Evolutionary conservation across 495 filamentous ascomycete genomes (phyloP).

Genomic region (Tricharina praecox): DNA sequence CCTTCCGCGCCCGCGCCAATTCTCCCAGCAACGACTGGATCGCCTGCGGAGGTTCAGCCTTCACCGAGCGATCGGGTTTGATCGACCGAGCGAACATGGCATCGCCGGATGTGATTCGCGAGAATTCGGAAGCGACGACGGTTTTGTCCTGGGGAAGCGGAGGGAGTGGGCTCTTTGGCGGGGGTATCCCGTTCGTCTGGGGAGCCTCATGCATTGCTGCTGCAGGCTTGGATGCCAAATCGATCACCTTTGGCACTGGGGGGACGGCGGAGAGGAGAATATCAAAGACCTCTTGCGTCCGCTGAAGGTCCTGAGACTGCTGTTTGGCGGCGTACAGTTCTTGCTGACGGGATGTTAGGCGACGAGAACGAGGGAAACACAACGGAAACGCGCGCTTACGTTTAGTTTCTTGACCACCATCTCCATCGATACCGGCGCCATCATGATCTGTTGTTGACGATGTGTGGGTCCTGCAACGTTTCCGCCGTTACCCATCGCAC

Average conservation of each 20-base stretch:
- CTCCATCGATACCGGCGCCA: constrained; percentile 78
- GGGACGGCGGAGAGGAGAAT: constrained; percentile 55
- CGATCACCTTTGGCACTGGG: constrained; percentile 33
- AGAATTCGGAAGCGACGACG: constrained; percentile 6
- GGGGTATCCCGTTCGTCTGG: constrained; percentile 32
- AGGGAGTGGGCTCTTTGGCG: constrained; percentile 15
- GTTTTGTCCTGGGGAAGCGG: constrained; percentile 1
- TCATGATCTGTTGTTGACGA: constrained; percentile 48
- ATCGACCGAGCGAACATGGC: neutral
- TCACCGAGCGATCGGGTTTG: constrained; percentile 17
- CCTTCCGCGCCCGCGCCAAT: constrained; percentile 59
- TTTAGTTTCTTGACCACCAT: constrained; percentile 86
- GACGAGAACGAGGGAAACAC: constrained; percentile 26
- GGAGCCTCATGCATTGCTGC: constrained; percentile 32
- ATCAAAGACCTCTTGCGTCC: constrained; percentile 65
- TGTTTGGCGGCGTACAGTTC: constrained; percentile 79
- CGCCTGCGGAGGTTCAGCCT: constrained; percentile 74
- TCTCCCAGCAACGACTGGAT: constrained; percentile 68
- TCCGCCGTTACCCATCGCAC: constrained; percentile 35
- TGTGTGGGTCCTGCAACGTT: constrained; percentile 28
- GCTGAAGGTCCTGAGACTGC: constrained; percentile 65
- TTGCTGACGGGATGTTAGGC: constrained; percentile 35
- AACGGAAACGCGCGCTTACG: too few relatives aligned
- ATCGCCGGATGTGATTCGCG: constrained; percentile 3
- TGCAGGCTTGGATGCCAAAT: constrained; percentile 29